Conservation (phyloP, 257 asterid genomes). For the Solanum chiquidenum region DNA sequence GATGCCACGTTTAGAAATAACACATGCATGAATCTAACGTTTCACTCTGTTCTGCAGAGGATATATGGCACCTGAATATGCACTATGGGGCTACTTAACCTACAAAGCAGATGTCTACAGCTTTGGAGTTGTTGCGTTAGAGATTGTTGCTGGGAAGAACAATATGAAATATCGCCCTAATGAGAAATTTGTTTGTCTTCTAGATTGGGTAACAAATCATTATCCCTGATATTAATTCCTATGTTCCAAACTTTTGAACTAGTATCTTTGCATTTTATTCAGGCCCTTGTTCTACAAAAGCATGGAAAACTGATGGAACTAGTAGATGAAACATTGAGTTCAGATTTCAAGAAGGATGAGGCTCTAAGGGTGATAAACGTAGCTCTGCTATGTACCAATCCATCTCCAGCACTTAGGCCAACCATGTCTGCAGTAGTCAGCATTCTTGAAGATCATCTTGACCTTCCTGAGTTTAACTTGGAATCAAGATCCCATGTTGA, state of each 20-base stretch:
- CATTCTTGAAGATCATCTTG: conserved; percentile 37
- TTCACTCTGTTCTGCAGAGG: too few relatives aligned
- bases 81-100: conserved; percentile 60
- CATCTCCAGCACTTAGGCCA: conserved; percentile 57
- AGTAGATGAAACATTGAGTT: conserved; percentile 40
- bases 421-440: conserved; percentile 52
- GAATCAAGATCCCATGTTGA: conserved; percentile 17
- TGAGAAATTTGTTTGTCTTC: conserved; percentile 44
- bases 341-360: conserved; percentile 21
- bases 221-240: not conserved
- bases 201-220: conserved; percentile 44
- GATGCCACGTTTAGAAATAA: not conserved
- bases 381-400: conserved; percentile 45
- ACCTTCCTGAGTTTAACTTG: conserved; percentile 24
- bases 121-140: conserved; percentile 53
- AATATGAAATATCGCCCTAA: conserved; percentile 40
- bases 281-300: conserved; percentile 53
- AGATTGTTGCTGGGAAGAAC: conserved; percentile 52
- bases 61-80: conserved; percentile 66
- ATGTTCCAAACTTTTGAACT: not conserved
- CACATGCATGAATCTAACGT: not conserved
- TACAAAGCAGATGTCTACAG: conserved; percentile 60
- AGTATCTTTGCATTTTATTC: not conserved
- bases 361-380: conserved; percentile 37
- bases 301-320: conserved; percentile 35